These are phyloP conservation scores for Debaryomyces psychrophilus DNA, from an alignment of 1,139 yeast genomes.

Conservation along the genomic window DNA sequence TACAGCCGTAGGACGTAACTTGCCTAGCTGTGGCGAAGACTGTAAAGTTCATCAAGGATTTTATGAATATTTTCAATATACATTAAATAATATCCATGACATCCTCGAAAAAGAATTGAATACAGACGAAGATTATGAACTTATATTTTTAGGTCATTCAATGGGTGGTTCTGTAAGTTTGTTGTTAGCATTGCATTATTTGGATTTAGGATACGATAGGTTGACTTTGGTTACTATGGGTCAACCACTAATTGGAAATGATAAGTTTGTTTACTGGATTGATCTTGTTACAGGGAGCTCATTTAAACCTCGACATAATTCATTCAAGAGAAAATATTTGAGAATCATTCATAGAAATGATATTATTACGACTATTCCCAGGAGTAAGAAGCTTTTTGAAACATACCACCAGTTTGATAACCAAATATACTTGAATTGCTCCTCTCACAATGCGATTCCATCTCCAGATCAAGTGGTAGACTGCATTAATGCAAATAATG, in stretches of 20 bases:
- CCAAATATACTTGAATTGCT: slow-evolving; percentile 50
- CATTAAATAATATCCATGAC: slow-evolving; percentile 32
- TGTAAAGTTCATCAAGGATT: slow-evolving; percentile 57
- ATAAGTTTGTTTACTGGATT: slow-evolving; percentile 41
- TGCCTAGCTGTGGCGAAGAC: slow-evolving; percentile 36
- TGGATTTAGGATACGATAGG: slow-evolving; percentile 38
- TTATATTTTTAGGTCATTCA: slow-evolving; percentile 53
- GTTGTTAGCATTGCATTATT: slow-evolving; percentile 40
- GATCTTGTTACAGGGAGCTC: slow-evolving; percentile 38
- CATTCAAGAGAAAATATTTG: slow-evolving; percentile 33
- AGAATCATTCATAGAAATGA: slow-evolving; percentile 52
- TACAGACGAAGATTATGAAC: slow-evolving; percentile 31
- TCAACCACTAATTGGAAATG: slow-evolving; percentile 54
- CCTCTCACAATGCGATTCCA: slow-evolving; percentile 31
- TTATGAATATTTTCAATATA: slow-evolving; percentile 33
- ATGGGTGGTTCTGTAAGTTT: slow-evolving; percentile 54
- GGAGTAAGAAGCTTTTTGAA: slow-evolving; percentile 26
- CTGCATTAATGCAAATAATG: slow-evolving; percentile 35
- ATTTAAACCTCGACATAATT: slow-evolving; percentile 22
- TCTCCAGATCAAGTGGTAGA: slow-evolving; percentile 34
- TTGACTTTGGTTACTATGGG: slow-evolving; percentile 51
- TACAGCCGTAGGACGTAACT: slow-evolving; percentile 25
- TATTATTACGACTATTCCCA: slow-evolving; percentile 49
- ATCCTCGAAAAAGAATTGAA: slow-evolving; percentile 29
- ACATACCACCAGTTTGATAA: slow-evolving; percentile 45